Evolutionary conservation across 2,329 filamentous ascomycete species (phyloP).

Genomic region (Beauveria australis): DNA sequence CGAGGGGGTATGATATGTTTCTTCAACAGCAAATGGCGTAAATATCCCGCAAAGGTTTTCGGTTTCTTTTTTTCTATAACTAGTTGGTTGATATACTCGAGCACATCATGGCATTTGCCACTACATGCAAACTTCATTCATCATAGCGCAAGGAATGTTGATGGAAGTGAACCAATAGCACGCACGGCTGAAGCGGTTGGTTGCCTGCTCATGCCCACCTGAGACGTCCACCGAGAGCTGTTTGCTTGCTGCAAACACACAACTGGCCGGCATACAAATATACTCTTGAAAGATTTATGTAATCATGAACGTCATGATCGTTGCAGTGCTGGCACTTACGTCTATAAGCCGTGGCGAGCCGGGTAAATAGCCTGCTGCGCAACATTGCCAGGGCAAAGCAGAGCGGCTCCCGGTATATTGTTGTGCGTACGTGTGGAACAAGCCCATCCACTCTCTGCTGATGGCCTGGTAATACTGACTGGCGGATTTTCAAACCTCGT

Average conservation of each 20-base stretch:
- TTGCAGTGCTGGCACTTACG: slow-evolving; percentile 15
- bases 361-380: slow-evolving; percentile 26
- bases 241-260: too few species aligned
- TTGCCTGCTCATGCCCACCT: too few species aligned
- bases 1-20: not conserved
- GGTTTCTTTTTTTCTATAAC: not conserved
- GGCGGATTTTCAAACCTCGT: not conserved
- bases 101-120: not conserved
- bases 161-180: not conserved
- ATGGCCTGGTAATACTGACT: not conserved
- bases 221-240: too few species aligned
- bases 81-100: not conserved
- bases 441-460: not conserved
- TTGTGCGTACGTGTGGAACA: slow-evolving; percentile 38
- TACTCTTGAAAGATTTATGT: too few species aligned
- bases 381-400: slow-evolving; percentile 44
- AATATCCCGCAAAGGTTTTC: slow-evolving; percentile 9
- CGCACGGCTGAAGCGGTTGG: too few species aligned
- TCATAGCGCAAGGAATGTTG: too few species aligned
- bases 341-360: slow-evolving; percentile 25
- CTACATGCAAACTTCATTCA: not conserved
- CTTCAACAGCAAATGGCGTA: slow-evolving; percentile 9
- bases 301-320: not conserved
- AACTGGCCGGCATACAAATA: too few species aligned
- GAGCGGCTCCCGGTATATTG: slow-evolving; percentile 43